Base-by-base conservation (phyloP, 2,329 filamentous ascomycete species). In the Colletotrichum ledebouriae region DNA sequence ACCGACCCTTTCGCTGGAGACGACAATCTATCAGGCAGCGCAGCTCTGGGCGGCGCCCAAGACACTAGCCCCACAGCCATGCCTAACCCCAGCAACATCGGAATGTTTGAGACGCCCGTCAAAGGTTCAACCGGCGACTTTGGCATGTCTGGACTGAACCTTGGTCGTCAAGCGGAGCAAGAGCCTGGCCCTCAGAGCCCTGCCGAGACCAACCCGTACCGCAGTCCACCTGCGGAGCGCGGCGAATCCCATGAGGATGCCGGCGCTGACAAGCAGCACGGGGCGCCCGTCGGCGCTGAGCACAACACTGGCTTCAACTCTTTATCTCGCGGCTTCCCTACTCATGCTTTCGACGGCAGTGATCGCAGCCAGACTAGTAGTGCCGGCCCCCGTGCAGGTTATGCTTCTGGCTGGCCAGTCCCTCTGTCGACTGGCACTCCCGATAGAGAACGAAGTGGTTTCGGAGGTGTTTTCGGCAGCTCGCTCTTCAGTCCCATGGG, bases 361-460 rank as follows among this genome's bases (percentile, higher is more conserved):
- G 95, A 98, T 76, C 91, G 95, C 20, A 98, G 94, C 77, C 94
- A 97, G 78, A 97, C 93, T 0, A 97, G 94, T 0, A 97, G 94
- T 75, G 92, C 91, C 17, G 92, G 93, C 12, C 89, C 92, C 49
- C 92, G 94, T 74, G 37, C 37, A 39, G 90, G 86, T 10, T 97
- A 93, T 72, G 84, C 90, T 12, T 80, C 83, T 11, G 89, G 90
- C 59, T 91, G 90, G 81, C 83, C 88, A 60, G 84, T 85, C 17
- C 82, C 89, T 60, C 77, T 88, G 42, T 88, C 90, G 72, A 84
- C 89, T 46, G 86, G 89, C 67, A 92, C 89, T 2, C 90, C 92
- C 7, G 92, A 91, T 73, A 87, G 89, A 6, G 89, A 91, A 69
- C 83, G 89, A 58, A 78, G 85, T 12, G 83, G 80, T 3, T 89